Percentiles rank a stretch among this genome's conserved stretches.
These are phyloP conservation scores for Syzygium grande DNA, from an alignment of 345 rosid species.

Conservation along the genomic window DNA sequence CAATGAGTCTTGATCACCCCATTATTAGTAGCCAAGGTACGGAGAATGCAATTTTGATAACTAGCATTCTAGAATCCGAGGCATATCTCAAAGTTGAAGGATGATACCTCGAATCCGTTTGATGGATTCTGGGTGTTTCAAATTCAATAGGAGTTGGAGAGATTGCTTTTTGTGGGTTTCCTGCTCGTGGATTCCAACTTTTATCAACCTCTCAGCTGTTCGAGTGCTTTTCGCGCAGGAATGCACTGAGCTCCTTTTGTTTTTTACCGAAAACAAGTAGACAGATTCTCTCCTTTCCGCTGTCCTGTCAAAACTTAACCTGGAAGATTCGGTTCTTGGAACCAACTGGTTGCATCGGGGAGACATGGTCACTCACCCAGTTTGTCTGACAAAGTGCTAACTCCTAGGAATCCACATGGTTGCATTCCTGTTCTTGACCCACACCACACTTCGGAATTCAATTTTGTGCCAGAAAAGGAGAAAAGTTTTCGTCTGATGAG, in stretches of 20 bases:
- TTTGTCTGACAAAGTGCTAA: neutral
- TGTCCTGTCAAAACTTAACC: neutral
- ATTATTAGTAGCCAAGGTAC: neutral
- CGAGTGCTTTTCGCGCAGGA: neutral
- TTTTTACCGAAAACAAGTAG: neutral
- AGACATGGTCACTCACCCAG: neutral
- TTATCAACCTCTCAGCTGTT: neutral
- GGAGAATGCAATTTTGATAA: neutral
- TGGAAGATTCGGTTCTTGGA: neutral
- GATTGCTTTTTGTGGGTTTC: neutral
- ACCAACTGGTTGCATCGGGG: neutral
- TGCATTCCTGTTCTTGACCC: neutral
- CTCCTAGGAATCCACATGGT: neutral
- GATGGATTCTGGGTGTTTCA: neutral
- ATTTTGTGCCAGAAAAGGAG: neutral
- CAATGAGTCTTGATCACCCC: rapidly evolving
- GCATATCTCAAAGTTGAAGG: neutral
- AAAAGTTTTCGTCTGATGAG: neutral
- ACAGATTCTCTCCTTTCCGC: neutral
- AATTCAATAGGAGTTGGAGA: neutral
- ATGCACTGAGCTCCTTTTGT: neutral
- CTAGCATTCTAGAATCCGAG: neutral
- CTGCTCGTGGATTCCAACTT: neutral
- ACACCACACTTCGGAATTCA: too few species aligned
- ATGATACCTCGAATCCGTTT: neutral